Conservation (phyloP, 2,329 filamentous ascomycete species). For the Septoria petroselini region DNA sequence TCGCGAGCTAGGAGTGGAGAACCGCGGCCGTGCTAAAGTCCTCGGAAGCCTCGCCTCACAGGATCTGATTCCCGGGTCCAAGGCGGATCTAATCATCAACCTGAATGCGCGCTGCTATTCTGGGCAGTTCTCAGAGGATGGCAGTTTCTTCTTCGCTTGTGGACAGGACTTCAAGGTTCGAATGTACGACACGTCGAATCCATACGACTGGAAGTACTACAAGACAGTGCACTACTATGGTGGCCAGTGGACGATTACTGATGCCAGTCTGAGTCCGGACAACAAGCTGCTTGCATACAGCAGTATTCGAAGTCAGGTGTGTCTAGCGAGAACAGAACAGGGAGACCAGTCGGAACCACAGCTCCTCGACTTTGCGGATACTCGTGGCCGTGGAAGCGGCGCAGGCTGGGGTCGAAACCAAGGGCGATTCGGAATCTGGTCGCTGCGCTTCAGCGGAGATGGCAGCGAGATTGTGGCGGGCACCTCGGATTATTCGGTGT, state of each 20-base stretch:
- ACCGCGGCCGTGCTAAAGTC: conserved; percentile 55
- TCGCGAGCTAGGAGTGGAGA: conserved; percentile 72
- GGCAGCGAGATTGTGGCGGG: conserved; percentile 88
- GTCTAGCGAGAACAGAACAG: conserved; percentile 82
- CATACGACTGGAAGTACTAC: conserved; percentile 93
- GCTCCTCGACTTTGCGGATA: conserved; percentile 67
- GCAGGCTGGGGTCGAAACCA: conserved; percentile 31
- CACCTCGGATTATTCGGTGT: conserved; percentile 72
- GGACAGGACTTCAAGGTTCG: conserved; percentile 90
- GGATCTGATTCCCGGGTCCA: conserved; percentile 72
- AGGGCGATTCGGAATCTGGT: conserved; percentile 61
- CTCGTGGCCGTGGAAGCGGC: conserved; percentile 34
- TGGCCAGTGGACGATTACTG: conserved; percentile 93
- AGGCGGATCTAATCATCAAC: conserved; percentile 82
- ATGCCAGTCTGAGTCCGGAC: conserved; percentile 85
- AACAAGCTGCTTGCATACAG: conserved; percentile 91
- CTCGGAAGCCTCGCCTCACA: conserved; percentile 64
- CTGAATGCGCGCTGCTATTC: conserved; percentile 86
- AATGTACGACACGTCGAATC: conserved; percentile 96
- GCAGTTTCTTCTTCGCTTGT: conserved; percentile 93
- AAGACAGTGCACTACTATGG: conserved; percentile 90
- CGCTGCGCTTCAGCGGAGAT: conserved; percentile 86
- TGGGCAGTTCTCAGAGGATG: conserved; percentile 93
- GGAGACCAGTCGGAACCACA: conserved; percentile 76
- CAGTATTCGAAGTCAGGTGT: conserved; percentile 80